phyloP scores from a whole-genome alignment of 495 filamentous ascomycete genomes.

The Podospora australis region DNA sequence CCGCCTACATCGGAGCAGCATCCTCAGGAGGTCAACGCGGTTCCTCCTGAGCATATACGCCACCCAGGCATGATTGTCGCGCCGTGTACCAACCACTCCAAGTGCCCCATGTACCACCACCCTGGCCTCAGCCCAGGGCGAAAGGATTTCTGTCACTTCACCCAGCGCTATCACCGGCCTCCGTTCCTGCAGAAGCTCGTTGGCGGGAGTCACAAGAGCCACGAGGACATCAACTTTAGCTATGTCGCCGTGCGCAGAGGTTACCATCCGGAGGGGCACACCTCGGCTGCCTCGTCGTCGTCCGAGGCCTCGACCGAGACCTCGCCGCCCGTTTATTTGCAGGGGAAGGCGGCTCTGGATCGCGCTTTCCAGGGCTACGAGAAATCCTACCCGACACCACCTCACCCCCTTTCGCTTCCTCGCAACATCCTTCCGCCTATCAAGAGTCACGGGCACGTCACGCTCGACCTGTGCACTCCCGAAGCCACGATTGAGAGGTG shows the following conservation, averaged over 20 bases:
- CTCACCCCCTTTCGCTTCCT: constrained; percentile 65
- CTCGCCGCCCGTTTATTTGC: constrained; percentile 3
- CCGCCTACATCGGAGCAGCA: constrained; percentile 49
- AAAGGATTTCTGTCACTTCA: constrained; percentile 87
- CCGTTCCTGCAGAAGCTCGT: constrained; percentile 74
- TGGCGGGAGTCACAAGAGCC: constrained; percentile 61
- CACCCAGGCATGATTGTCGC: constrained; percentile 89
- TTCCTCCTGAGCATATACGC: constrained; percentile 24
- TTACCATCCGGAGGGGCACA: constrained; percentile 27
- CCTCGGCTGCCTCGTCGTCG: constrained; percentile 11
- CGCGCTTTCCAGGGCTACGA: constrained; percentile 39
- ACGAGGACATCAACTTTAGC: constrained; percentile 85
- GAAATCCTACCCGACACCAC: constrained; percentile 15
- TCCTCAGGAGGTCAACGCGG: constrained; percentile 20
- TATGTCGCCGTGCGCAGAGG: constrained; percentile 86
- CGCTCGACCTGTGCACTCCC: constrained; percentile 86
- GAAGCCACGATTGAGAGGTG: constrained; percentile 84
- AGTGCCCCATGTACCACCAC: constrained; percentile 79
- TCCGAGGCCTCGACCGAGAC: constrained; percentile 3
- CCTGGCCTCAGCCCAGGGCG: constrained; percentile 62
- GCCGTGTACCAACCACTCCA: constrained; percentile 85
- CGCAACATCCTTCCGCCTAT: constrained; percentile 71
- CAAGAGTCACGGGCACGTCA: constrained; percentile 82
- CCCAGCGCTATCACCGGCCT: constrained; percentile 80
- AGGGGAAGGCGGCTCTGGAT: constrained; percentile 24